Evolutionary conservation across 2,329 filamentous ascomycete species (phyloP).

Genomic region (Cladorrhinum sp.): DNA sequence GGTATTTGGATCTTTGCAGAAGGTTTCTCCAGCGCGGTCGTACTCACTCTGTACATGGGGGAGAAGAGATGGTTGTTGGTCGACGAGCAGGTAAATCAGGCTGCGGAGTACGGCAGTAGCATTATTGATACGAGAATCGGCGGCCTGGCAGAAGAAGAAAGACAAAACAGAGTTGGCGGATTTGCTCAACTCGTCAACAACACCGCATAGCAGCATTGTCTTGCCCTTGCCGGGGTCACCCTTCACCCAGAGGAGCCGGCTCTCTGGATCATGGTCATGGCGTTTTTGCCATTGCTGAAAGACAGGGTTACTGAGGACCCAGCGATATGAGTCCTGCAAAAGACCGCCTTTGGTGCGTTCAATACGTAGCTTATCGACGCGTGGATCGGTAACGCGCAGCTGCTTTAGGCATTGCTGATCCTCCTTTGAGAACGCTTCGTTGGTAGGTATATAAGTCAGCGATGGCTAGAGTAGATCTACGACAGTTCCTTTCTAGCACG

Average conservation of each 20-base stretch:
- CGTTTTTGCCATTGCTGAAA: constrained; percentile 1
- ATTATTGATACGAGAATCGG: constrained; percentile 9
- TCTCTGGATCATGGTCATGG: too few species aligned
- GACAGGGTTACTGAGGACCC: constrained; percentile 29
- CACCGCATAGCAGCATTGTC: too few species aligned
- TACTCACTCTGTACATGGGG: constrained; percentile 35
- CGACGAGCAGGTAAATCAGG: constrained; percentile 30
- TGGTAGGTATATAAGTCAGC: too few species aligned
- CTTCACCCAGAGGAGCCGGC: too few species aligned
- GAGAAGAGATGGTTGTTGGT: constrained; percentile 34
- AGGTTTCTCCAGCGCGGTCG: constrained; percentile 28
- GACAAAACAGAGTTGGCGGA: not conserved
- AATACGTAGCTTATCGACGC: constrained; percentile 37
- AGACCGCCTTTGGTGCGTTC: constrained; percentile 36
- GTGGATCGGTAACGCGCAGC: constrained; percentile 26
- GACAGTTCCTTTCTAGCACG: too few species aligned
- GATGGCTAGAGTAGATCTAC: too few species aligned
- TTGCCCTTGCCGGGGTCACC: too few species aligned
- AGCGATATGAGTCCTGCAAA: constrained; percentile 32
- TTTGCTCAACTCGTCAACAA: too few species aligned
- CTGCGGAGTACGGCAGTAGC: constrained; percentile 33
- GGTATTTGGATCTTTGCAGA: constrained; percentile 40
- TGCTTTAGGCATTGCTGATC: constrained; percentile 19
- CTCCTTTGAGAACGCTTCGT: too few species aligned
- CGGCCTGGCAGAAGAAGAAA: constrained; percentile 36